phyloP scores from a whole-genome alignment of 306 rosid genomes.

The Rosa rugosa region DNA sequence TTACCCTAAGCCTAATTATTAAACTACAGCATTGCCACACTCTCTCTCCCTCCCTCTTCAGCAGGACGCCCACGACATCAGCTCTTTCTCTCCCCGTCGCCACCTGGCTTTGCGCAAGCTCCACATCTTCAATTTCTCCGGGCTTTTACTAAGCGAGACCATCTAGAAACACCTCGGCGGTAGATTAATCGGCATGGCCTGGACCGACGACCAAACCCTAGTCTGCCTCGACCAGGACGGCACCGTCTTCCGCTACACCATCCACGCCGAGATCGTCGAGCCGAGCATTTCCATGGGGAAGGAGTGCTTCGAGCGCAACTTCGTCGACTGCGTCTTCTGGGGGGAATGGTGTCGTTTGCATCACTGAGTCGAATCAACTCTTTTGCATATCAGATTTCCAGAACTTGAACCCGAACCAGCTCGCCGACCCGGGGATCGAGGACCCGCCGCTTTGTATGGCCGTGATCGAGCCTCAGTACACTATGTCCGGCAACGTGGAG shows the following conservation, averaged over 20 bases:
- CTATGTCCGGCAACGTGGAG: constrained; percentile 90
- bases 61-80: too few relatives aligned
- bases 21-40: too few relatives aligned
- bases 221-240: constrained; percentile 90
- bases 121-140: constrained; percentile 78
- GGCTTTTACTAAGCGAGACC: constrained; percentile 62
- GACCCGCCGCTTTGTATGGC: constrained; percentile 87
- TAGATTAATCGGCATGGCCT: constrained; percentile 68
- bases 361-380: constrained; percentile 65
- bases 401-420: constrained; percentile 52
- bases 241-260: constrained; percentile 71
- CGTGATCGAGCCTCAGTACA: constrained; percentile 91
- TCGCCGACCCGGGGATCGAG: constrained; percentile 73
- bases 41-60: too few relatives aligned
- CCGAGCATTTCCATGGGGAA: constrained; percentile 78
- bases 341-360: constrained; percentile 80
- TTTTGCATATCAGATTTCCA: constrained; percentile 72
- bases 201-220: constrained; percentile 82
- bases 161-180: constrained; percentile 91
- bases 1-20: too few relatives aligned
- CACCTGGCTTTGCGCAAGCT: constrained; percentile 51
- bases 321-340: constrained; percentile 81
- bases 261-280: constrained; percentile 62
- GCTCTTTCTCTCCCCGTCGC: too few relatives aligned
- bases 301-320: constrained; percentile 82